Evolutionary conservation across 495 filamentous ascomycete genomes (phyloP), one percentile per base, ranked within the genome.

Genomic region (Xylaria bambusicola): DNA sequence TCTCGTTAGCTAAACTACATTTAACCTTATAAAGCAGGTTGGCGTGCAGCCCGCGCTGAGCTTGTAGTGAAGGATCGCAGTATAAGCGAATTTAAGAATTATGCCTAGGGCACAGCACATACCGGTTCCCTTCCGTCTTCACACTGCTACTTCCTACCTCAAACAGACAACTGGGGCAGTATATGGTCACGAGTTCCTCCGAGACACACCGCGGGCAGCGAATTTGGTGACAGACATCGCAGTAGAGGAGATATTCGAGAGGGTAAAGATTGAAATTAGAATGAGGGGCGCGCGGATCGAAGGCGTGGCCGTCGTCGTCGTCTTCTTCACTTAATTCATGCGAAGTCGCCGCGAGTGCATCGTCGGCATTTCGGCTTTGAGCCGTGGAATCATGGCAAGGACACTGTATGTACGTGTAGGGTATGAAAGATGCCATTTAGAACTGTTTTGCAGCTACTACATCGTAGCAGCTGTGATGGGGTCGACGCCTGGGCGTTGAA

Each of bases 211-310:
- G 82, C 6, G 92, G 90, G 67, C 94, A 98, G 62, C 93, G 88
- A 54, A 98, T 93, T 74, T 96, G 87, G 62, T 94, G 91, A 71
- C 94, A 98, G 70, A 97, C 95, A 67, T 96, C 92, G 75, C 94
- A 98, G 74, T 92, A 98, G 10, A 96, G 81, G 7, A 98, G 84
- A 66, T 94, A 89, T 66, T 98, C 92, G n/a, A 96, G 84, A 0
- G 93, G 92, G 71, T 92, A 97, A 33, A 98, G 80, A 40, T 90
- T 90, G 77, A 89, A 97, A 69, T 90, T 93, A 33, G 93, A 87
- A 6, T 95, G 85, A 2, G 89, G 84, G 29, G 87, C 86, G 40
- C 88, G 83, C 0, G 95, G 92, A 66, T 98, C 88, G 69, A 98
- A 97, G 12, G 90, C 88, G 60, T 80, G 78, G 31, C 91, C 90